These are phyloP conservation scores for Trichosporon sp. DNA, from an alignment of 1,284 basidiomycete genomes.

Conservation along the genomic window DNA sequence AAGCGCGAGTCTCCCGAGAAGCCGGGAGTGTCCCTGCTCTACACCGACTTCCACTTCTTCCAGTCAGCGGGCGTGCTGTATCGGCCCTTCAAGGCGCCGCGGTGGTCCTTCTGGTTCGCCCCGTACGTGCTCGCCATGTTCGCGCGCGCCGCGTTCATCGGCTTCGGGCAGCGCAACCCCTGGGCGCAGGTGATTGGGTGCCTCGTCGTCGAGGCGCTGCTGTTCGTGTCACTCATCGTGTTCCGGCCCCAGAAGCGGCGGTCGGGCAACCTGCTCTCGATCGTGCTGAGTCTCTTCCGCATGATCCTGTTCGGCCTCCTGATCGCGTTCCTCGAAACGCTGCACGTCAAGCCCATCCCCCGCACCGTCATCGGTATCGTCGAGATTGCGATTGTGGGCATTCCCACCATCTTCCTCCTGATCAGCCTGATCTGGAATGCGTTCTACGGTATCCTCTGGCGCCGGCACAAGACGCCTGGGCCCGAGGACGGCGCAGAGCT, in stretches of 20 bases:
- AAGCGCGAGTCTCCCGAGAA: conserved; percentile 42
- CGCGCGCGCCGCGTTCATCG: conserved; percentile 69
- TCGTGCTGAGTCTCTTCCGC: conserved; percentile 46
- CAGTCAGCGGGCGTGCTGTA: conserved; percentile 55
- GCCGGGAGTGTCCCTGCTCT: conserved; percentile 48
- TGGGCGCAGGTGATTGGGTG: conserved; percentile 72
- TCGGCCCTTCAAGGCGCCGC: conserved; percentile 55
- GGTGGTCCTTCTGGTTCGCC: conserved; percentile 59
- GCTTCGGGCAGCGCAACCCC: conserved; percentile 68
- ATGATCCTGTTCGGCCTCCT: conserved; percentile 53
- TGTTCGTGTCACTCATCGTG: conserved; percentile 63
- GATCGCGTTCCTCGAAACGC: conserved; percentile 52
- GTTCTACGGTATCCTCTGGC: conserved; percentile 53
- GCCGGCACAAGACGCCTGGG: conserved; percentile 43
- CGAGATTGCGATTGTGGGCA: conserved; percentile 52
- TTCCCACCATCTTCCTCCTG: conserved; percentile 62
- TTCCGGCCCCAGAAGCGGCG: conserved; percentile 58
- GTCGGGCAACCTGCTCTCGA: conserved; percentile 55
- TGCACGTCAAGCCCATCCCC: conserved; percentile 48
- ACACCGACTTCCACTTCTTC: conserved; percentile 54
- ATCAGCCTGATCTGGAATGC: conserved; percentile 80
- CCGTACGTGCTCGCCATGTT: conserved; percentile 56
- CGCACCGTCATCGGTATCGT: conserved; percentile 55
- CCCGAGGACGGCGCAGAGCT: conserved; percentile 55
- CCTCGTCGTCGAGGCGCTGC: conserved; percentile 67